These are phyloP conservation scores for Thymus quinquecostatus DNA, from an alignment of 257 asterid species.

Conservation along the genomic window DNA sequence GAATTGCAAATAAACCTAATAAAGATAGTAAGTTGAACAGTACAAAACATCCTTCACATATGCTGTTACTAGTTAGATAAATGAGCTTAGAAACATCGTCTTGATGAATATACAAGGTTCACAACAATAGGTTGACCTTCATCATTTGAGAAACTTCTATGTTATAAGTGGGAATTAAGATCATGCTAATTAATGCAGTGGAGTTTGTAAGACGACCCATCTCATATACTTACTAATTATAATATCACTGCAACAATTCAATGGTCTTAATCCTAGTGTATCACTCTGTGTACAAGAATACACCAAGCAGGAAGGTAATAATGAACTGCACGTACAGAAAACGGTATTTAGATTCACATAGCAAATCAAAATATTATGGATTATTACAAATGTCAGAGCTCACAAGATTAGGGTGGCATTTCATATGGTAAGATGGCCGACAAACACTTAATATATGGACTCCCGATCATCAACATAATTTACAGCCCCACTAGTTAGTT, in stretches of 20 bases:
- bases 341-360: background rate
- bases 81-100: background rate
- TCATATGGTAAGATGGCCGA: constrained; percentile 4
- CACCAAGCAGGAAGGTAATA: constrained; percentile 9
- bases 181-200: constrained; percentile 13
- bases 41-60: background rate
- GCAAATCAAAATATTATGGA: background rate
- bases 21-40: background rate
- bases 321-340: background rate
- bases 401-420: background rate
- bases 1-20: background rate
- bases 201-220: constrained; percentile 5
- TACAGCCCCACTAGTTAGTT: background rate
- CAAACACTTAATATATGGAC: background rate
- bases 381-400: background rate
- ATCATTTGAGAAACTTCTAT: background rate
- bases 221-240: too few species aligned
- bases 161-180: background rate
- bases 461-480: background rate
- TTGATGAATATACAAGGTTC: background rate
- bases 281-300: constrained; percentile 5
- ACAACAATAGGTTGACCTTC: background rate
- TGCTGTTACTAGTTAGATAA: background rate
- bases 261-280: constrained; percentile 15
- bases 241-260: background rate